Conservation (phyloP, 1,284 basidiomycete genomes). For the Cutaneotrichosporon mucoides region DNA sequence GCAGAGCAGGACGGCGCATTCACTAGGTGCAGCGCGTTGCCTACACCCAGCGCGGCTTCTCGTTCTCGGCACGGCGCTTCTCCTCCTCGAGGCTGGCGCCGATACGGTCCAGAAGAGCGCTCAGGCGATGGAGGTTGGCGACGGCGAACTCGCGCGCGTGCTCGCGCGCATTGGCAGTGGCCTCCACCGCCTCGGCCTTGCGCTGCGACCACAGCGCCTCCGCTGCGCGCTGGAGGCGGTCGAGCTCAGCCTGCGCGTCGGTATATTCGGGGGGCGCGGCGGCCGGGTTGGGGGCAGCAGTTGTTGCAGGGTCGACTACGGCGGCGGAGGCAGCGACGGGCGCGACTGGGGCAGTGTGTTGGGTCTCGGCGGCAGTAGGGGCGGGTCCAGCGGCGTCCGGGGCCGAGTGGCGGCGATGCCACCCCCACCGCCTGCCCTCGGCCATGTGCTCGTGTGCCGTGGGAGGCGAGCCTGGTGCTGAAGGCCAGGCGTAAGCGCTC, state of each 20-base stretch:
- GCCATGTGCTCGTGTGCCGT: background rate
- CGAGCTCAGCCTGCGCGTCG: background rate
- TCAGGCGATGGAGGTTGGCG: background rate
- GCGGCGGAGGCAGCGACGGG: too few species aligned
- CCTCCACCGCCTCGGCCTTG: background rate
- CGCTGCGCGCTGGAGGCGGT: background rate
- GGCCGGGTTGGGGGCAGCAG: background rate
- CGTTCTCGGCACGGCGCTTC: background rate
- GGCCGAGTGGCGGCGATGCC: background rate
- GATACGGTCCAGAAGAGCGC: background rate
- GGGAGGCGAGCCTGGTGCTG: background rate
- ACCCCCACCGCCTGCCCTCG: background rate
- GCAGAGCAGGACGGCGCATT: too few species aligned
- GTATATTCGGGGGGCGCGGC: background rate
- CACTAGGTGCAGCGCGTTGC: too few species aligned
- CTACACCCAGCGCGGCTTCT: conserved; percentile 3
- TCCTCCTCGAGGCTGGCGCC: background rate
- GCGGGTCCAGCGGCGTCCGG: background rate
- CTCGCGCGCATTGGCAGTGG: background rate
- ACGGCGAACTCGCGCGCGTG: background rate
- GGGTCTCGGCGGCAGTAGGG: background rate
- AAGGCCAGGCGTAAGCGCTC: background rate
- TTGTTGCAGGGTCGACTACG: too few species aligned
- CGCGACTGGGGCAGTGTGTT: too few species aligned
- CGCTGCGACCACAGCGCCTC: conserved; percentile 2